A percentile compares a stretch with the other conserved stretches of the same genome.
Evolutionary conservation across 305 asterid species (phyloP).

Genomic region (Fraxinus platypoda): DNA sequence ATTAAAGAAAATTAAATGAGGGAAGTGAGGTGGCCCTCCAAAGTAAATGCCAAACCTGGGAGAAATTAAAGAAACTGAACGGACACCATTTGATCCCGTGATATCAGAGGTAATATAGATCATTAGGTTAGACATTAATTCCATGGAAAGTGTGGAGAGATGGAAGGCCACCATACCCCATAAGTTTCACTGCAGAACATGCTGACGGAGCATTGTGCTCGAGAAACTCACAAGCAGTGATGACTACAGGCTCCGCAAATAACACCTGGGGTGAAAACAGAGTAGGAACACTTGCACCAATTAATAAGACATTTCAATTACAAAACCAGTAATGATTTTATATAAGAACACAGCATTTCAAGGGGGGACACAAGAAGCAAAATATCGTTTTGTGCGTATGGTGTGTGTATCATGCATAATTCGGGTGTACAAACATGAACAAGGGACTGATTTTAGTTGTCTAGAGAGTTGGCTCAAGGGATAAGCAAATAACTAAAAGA

Average conservation of each 20-base stretch:
- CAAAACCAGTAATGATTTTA: background rate
- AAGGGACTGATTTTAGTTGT: background rate
- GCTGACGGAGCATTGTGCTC: slow-evolving; percentile 87
- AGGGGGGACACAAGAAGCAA: background rate
- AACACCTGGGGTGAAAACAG: slow-evolving; percentile 61
- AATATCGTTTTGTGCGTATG: background rate
- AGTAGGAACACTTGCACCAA: background rate
- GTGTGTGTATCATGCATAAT: background rate
- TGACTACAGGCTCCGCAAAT: slow-evolving; percentile 78
- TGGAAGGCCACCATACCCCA: slow-evolving; percentile 59
- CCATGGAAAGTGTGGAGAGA: slow-evolving; percentile 7
- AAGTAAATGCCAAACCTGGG: background rate
- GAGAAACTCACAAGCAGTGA: slow-evolving; percentile 86
- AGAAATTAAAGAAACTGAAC: background rate
- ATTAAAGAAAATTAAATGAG: slow-evolving; percentile 33
- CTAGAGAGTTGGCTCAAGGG: background rate
- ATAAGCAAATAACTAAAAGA: background rate
- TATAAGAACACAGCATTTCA: background rate
- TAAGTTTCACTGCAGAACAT: slow-evolving; percentile 71
- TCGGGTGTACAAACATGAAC: background rate
- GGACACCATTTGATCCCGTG: background rate
- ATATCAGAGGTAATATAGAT: background rate
- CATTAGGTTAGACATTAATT: background rate
- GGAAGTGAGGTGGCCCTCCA: slow-evolving; percentile 89
- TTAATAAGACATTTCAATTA: slow-evolving; percentile 5